phyloP scores from a whole-genome alignment of 192 early-diverging fungal species.

The Entomortierella chlamydospora region DNA sequence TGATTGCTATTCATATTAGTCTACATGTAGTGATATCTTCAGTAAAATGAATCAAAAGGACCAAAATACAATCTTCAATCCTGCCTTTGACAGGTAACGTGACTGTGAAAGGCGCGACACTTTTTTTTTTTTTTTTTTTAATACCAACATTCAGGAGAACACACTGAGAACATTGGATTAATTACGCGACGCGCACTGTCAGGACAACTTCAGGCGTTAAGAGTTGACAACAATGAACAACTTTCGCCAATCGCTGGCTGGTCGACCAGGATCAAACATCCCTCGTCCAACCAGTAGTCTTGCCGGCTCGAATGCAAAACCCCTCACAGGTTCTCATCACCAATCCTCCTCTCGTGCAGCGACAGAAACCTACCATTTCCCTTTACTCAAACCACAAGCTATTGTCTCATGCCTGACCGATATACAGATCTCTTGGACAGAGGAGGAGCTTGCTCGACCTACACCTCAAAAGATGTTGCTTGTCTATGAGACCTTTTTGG shows the following conservation, averaged over 20 bases:
- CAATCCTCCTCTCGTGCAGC: background rate
- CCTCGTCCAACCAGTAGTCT: constrained; percentile 14
- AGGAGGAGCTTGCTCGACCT: constrained; percentile 81
- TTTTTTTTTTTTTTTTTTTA: too few relatives aligned
- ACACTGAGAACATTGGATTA: background rate
- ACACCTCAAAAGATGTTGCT: constrained; percentile 72
- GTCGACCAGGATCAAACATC: constrained; percentile 35
- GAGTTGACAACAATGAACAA: constrained; percentile 16
- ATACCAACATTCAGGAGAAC: background rate
- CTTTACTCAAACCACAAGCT: constrained; percentile 76
- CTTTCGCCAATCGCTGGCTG: constrained; percentile 30
- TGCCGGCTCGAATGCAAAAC: background rate
- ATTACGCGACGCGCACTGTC: too few relatives aligned
- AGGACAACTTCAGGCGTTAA: too few relatives aligned
- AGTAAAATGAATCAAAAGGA: too few relatives aligned
- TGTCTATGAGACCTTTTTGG: constrained; percentile 79
- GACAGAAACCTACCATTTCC: constrained; percentile 62
- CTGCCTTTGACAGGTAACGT: too few relatives aligned
- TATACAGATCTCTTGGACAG: constrained; percentile 74
- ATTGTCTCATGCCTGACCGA: constrained; percentile 84
- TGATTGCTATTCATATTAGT: too few relatives aligned
- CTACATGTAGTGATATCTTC: too few relatives aligned
- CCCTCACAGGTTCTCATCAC: background rate
- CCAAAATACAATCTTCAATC: too few relatives aligned
- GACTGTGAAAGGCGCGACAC: too few relatives aligned